These are phyloP conservation scores for Candida ponderosae DNA, from an alignment of 805 yeast species.

Conservation along the genomic window DNA sequence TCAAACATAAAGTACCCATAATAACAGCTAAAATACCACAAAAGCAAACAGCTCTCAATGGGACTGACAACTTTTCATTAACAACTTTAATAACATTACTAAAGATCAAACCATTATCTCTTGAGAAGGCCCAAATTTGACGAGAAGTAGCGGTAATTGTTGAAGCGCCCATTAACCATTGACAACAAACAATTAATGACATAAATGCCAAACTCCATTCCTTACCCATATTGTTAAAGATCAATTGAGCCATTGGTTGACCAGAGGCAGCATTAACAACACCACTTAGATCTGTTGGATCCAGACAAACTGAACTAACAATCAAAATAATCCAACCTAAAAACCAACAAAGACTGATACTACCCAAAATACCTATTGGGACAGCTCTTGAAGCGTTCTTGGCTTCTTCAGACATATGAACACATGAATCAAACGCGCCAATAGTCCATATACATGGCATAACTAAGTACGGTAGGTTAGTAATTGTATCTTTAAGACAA, in stretches of 20 bases:
- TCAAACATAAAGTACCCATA: constrained; percentile 51
- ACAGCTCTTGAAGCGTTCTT: constrained; percentile 50
- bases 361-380: constrained; percentile 56
- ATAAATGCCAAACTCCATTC: constrained; percentile 60
- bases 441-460: constrained; percentile 70
- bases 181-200: constrained; percentile 49
- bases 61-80: constrained; percentile 45
- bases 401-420: constrained; percentile 69
- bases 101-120: constrained; percentile 69
- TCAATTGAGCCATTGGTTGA: constrained; percentile 56
- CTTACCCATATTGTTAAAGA: constrained; percentile 53
- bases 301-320: constrained; percentile 46
- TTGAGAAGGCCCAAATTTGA: constrained; percentile 69
- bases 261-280: constrained; percentile 32
- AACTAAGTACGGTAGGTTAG: no score
- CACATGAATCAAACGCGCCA: constrained; percentile 64
- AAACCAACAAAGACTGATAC: constrained; percentile 46
- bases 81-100: constrained; percentile 45
- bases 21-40: constrained; percentile 41
- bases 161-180: constrained; percentile 60
- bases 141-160: constrained; percentile 57
- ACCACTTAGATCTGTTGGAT: constrained; percentile 26
- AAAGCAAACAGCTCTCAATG: constrained; percentile 52
- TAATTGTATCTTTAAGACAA: no score
- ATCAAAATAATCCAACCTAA: constrained; percentile 52